Base-by-base conservation (phyloP, 306 rosid species). In the Astragalus membranaceus region DNA sequence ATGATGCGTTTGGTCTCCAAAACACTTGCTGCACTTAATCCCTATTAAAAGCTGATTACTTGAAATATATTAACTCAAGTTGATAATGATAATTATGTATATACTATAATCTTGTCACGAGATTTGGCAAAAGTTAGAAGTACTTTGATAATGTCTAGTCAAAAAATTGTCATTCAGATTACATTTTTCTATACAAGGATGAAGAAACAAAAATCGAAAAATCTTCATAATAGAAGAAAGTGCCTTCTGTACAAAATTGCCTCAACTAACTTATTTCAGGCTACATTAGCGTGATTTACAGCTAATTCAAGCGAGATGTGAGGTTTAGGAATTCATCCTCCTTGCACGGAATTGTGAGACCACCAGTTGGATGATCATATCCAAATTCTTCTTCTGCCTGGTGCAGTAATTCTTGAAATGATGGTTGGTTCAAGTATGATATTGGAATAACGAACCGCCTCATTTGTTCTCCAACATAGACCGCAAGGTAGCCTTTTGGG, bases 401-500 rank as follows among this genome's bases (percentile, higher is more conserved):
- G 17, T 44, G 10, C 15, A 70, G 23, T 23, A 75, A 70, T 10
- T 75, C 59, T 75, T 75, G 80, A 51, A 80, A 80, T 15, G 50
- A n/a, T 5, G 81, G 49, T 12, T 75, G 61, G 11, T 71, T 75
- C 61, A 75, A 75, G 60, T 44, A 47, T 32, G 78, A 64, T 30
- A 53, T 4, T 6, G 58, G 72, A 64, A 74, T 64, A 30, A 74
- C 58, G 5, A 54, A 74, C 42, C 67, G 79, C 29, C 17, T 74
- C 73, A 54, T 32, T 10, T 54, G 1, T 0, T 54, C 79, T 54
- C 79, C 73, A 52, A 54, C 79, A 55, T 75, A 75, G 13, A 55
- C 60, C 16, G 42, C 73, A 65, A 65, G 67, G 4, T 75, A 47
- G 13, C 87, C 88, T 75, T 81, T 84, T 48, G 83, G 87, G 16